Conservation (phyloP, 305 asterid species). For the Salvia sclarea region DNA sequence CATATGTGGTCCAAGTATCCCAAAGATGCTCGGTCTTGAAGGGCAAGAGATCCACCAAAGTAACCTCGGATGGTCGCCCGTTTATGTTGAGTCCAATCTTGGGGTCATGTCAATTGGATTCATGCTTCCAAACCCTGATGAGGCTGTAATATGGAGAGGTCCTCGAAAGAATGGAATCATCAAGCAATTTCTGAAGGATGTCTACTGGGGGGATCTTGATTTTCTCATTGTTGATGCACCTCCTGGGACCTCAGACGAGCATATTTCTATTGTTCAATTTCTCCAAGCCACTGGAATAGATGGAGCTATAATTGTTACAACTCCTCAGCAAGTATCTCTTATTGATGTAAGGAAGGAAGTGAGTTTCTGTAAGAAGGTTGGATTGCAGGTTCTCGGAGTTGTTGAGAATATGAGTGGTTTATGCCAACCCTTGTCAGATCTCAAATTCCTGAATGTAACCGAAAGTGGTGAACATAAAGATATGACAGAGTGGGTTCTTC, state of each 20-base stretch:
- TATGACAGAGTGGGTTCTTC: slow-evolving; percentile 38
- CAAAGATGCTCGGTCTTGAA: slow-evolving; percentile 94
- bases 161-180: slow-evolving; percentile 85
- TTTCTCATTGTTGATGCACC: slow-evolving; percentile 94
- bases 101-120: slow-evolving; percentile 97
- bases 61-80: slow-evolving; percentile 93
- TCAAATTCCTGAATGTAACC: slow-evolving; percentile 47
- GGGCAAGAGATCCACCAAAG: slow-evolving; percentile 92
- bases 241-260: slow-evolving; percentile 94
- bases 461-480: slow-evolving; percentile 43
- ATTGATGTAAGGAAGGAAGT: slow-evolving; percentile 90
- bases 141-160: slow-evolving; percentile 94
- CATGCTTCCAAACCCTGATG: slow-evolving; percentile 86
- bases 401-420: slow-evolving; percentile 95
- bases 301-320: slow-evolving; percentile 87
- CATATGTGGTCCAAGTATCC: slow-evolving; percentile 92
- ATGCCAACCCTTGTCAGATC: slow-evolving; percentile 59
- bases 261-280: slow-evolving; percentile 79
- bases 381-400: slow-evolving; percentile 69
- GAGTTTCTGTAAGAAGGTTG: slow-evolving; percentile 84
- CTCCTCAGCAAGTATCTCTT: slow-evolving; percentile 93
- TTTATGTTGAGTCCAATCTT: slow-evolving; percentile 82
- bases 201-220: slow-evolving; percentile 88
- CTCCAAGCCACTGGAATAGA: slow-evolving; percentile 82
- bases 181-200: slow-evolving; percentile 83